A percentile compares a stretch with the other conserved stretches of the same genome.
These are phyloP conservation scores for Verruconis gallopava DNA, from an alignment of 2,329 filamentous ascomycete genomes.

Conservation along the genomic window DNA sequence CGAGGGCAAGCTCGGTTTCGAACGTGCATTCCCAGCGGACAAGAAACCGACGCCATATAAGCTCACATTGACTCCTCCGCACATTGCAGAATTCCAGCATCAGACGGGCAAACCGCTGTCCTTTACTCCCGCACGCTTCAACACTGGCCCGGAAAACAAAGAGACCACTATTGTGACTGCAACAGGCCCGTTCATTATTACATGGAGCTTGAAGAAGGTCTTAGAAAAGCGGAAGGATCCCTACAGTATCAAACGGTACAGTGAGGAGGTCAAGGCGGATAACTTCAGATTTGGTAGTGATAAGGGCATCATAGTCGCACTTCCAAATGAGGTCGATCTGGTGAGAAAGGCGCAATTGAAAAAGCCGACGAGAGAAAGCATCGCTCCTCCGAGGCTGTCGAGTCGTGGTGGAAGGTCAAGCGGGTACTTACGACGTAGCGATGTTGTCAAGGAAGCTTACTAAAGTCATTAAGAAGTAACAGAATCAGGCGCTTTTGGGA, in stretches of 20 bases:
- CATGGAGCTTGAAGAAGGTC: constrained; percentile 90
- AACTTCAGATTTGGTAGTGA: constrained; percentile 97
- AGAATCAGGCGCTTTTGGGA: too few species aligned
- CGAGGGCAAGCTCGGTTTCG: constrained; percentile 94
- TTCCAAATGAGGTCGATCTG: constrained; percentile 98
- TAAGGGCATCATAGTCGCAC: constrained; percentile 93
- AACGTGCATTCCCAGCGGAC: constrained; percentile 84
- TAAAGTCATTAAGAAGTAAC: too few species aligned
- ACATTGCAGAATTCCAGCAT: constrained; percentile 94
- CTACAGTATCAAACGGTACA: constrained; percentile 93
- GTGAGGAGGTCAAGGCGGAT: constrained; percentile 91
- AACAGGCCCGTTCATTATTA: constrained; percentile 90
- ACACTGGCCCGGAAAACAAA: constrained; percentile 64
- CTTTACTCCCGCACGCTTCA: constrained; percentile 90
- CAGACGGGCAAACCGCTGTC: constrained; percentile 77
- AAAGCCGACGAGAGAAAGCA: constrained; percentile 85
- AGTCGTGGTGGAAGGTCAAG: constrained; percentile 14
- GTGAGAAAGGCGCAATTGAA: constrained; percentile 75
- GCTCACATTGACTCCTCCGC: constrained; percentile 74
- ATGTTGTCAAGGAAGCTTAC: constrained; percentile 67
- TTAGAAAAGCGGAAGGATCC: constrained; percentile 68
- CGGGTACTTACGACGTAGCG: constrained; percentile 58
- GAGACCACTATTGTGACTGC: constrained; percentile 96
- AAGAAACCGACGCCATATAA: constrained; percentile 86
- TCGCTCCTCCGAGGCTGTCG: constrained; percentile 48